Evolutionary conservation across 305 asterid species (phyloP).

Genomic region (Ilex paraguariensis): DNA sequence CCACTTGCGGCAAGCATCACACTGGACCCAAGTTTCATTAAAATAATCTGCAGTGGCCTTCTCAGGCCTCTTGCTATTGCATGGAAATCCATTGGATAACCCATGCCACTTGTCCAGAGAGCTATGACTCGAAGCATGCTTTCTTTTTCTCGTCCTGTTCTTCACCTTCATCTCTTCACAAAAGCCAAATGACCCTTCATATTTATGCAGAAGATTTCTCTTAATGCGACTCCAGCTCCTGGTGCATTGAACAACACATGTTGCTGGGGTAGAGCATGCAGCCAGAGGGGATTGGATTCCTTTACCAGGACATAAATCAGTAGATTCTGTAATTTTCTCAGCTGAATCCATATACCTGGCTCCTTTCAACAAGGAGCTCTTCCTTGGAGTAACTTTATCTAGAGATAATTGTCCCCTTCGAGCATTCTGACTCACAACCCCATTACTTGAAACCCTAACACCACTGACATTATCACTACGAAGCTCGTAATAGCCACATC

Average conservation of each 20-base stretch:
- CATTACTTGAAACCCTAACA: conserved; percentile 29
- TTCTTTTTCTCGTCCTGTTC: conserved; percentile 34
- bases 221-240: conserved; percentile 35
- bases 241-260: conserved; percentile 22
- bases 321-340: conserved; percentile 30
- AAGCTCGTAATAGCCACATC: conserved; percentile 84
- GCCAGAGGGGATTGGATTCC: conserved; percentile 30
- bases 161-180: conserved; percentile 17
- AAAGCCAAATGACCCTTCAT: conserved; percentile 32
- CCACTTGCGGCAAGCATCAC: conserved; percentile 99
- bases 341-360: conserved; percentile 22
- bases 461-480: conserved; percentile 31
- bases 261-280: conserved; percentile 29
- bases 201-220: conserved; percentile 65
- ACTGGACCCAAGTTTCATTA: conserved; percentile 87
- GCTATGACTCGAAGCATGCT: conserved; percentile 30
- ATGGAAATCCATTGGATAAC: conserved; percentile 27
- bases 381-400: conserved; percentile 52
- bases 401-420: conserved; percentile 65
- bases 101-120: conserved; percentile 19
- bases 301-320: conserved; percentile 28
- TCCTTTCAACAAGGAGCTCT: conserved; percentile 28
- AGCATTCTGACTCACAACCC: conserved; percentile 42
- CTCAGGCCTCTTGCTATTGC: conserved; percentile 34
- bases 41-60: conserved; percentile 24